phyloP scores from a whole-genome alignment of 2,329 filamentous ascomycete species.

The Xylariaceae sp. region DNA sequence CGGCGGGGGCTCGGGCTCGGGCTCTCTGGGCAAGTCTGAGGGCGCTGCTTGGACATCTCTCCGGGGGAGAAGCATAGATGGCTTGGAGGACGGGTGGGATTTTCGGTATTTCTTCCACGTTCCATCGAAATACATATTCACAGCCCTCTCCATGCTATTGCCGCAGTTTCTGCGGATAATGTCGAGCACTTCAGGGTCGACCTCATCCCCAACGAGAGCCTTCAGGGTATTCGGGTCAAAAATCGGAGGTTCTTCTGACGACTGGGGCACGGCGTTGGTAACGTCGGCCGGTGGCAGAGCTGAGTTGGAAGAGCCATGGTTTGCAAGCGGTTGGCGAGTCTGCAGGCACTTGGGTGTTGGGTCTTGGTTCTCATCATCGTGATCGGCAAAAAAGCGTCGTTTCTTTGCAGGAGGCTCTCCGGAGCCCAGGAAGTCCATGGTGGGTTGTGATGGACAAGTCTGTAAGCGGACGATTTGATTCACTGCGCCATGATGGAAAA shows the following conservation, averaged over 20 bases:
- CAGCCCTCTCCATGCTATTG: slow-evolving; percentile 52
- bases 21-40: slow-evolving; percentile 8
- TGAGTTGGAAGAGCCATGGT: too few species aligned
- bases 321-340: slow-evolving; percentile 11
- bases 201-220: slow-evolving; percentile 50
- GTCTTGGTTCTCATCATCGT: slow-evolving; percentile 17
- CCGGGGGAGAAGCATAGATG: slow-evolving; percentile 5
- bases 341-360: slow-evolving; percentile 12
- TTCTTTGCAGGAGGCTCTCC: slow-evolving; percentile 28
- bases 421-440: slow-evolving; percentile 32
- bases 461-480: too few species aligned
- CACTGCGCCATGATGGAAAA: too few species aligned
- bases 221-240: slow-evolving; percentile 55
- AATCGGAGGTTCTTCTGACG: too few species aligned
- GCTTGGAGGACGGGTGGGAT: slow-evolving; percentile 16
- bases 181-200: slow-evolving; percentile 40
- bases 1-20: slow-evolving; percentile 7
- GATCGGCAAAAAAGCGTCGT: slow-evolving; percentile 34
- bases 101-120: slow-evolving; percentile 50
- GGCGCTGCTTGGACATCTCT: slow-evolving; percentile 4
- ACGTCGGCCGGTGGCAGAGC: too few species aligned
- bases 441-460: too few species aligned
- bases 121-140: slow-evolving; percentile 65
- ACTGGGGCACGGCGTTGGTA: too few species aligned
- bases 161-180: slow-evolving; percentile 48